A percentile compares a stretch with the other conserved stretches of the same genome.
These are phyloP conservation scores for Xylariales sp. DNA, from an alignment of 2,329 filamentous ascomycete genomes.

Conservation along the genomic window DNA sequence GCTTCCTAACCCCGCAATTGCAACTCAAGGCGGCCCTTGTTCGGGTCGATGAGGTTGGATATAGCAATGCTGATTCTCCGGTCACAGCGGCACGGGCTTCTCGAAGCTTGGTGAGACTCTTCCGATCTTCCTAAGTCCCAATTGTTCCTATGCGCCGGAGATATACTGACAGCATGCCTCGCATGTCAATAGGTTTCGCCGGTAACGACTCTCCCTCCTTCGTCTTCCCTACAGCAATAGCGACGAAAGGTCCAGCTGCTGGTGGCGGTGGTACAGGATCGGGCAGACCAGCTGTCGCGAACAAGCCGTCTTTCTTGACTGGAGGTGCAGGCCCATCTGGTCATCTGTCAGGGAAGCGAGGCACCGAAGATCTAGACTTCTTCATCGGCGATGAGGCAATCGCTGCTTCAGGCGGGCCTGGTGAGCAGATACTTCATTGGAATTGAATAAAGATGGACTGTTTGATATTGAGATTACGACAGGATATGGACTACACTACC, in stretches of 20 bases:
- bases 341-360: conserved; percentile 84
- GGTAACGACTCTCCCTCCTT: conserved; percentile 99
- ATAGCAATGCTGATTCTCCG: too few relatives aligned
- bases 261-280: conserved; percentile 73
- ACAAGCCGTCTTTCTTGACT: conserved; percentile 92
- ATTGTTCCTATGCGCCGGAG: conserved; percentile 9
- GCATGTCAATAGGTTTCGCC: conserved; percentile 76
- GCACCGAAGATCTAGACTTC: conserved; percentile 96
- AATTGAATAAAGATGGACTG: too few relatives aligned
- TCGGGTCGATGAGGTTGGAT: too few relatives aligned
- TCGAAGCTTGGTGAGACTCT: conserved; percentile 83
- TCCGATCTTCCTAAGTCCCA: conserved; percentile 9
- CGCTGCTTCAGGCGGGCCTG: conserved; percentile 75
- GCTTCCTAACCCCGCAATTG: conserved; percentile 22
- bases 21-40: conserved; percentile 20
- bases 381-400: conserved; percentile 98
- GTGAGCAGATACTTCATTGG: conserved; percentile 46
- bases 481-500: conserved; percentile 94
- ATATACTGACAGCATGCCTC: too few relatives aligned
- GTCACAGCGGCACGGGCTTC: conserved; percentile 92
- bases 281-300: conserved; percentile 82
- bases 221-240: conserved; percentile 98
- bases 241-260: conserved; percentile 76
- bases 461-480: too few relatives aligned
- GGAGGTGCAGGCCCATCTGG: conserved; percentile 80